Conservation (phyloP, 257 asterid genomes). For the Nicotiana benthamiana region DNA sequence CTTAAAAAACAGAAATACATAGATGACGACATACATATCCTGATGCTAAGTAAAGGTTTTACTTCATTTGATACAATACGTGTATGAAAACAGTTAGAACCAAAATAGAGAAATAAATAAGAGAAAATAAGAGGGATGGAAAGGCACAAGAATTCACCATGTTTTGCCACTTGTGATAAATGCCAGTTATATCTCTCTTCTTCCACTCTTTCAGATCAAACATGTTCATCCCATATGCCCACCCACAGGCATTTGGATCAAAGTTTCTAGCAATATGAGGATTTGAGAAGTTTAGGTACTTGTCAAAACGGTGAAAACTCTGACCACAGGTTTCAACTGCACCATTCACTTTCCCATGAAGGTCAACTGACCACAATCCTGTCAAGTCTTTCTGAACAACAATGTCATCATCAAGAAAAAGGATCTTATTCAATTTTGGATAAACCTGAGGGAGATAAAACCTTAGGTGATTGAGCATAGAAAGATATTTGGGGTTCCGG, state of each 20-base stretch:
- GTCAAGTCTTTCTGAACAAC: conserved; percentile 99
- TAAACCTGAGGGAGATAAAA: conserved; percentile 95
- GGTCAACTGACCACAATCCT: conserved; percentile 81
- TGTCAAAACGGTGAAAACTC: conserved; percentile 94
- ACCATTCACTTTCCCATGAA: conserved; percentile 89
- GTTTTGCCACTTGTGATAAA: conserved; percentile 97
- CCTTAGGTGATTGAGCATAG: conserved; percentile 96
- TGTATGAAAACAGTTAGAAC: neutral
- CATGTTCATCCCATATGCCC: conserved; percentile 99
- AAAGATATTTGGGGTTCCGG: conserved; percentile 95
- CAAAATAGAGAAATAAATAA: neutral
- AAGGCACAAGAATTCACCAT: conserved; percentile 42
- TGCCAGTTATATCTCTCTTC: conserved; percentile 92
- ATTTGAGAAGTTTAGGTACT: conserved; percentile 90
- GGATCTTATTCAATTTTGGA: conserved; percentile 88
- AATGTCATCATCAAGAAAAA: conserved; percentile 95
- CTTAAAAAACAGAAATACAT: too few species aligned
- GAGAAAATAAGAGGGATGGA: neutral
- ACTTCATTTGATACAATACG: neutral
- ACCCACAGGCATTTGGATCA: conserved; percentile 97
- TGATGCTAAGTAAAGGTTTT: too few species aligned
- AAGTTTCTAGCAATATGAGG: conserved; percentile 84
- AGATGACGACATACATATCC: too few species aligned
- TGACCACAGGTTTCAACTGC: conserved; percentile 99
- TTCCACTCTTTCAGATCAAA: conserved; percentile 95